Percentiles rank a stretch among this genome's conserved stretches.
Evolutionary conservation across 73 alveolate species (phyloP).

Genomic region (Tetrahymena borealis): DNA sequence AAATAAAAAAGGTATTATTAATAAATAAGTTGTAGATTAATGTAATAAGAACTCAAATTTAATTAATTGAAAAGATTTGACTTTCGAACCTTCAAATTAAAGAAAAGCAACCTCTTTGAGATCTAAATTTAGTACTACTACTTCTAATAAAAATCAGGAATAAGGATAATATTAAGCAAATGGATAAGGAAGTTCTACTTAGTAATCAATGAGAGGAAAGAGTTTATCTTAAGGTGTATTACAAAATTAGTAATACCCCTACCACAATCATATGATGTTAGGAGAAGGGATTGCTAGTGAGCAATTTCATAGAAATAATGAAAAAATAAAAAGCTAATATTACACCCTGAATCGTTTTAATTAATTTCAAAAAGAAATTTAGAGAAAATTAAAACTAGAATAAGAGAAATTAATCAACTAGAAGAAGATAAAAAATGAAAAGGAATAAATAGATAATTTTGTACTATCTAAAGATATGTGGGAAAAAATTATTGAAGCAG

Average conservation of each 20-base stretch:
- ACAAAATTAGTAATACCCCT: no score
- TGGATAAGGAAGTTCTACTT: background rate
- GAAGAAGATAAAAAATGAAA: background rate
- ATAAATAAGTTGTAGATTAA: background rate
- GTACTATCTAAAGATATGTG: background rate
- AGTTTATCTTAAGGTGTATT: background rate
- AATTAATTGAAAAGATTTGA: background rate
- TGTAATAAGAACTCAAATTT: background rate
- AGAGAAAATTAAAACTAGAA: background rate
- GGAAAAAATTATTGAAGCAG: background rate
- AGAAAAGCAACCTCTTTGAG: background rate
- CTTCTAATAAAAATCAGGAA: no score
- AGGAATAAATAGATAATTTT: background rate
- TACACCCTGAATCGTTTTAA: background rate
- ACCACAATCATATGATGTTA: background rate
- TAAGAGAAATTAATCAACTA: background rate
- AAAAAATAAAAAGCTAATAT: background rate
- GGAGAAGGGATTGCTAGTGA: background rate
- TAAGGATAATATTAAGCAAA: background rate
- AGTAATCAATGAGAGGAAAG: background rate
- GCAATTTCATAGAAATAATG: background rate
- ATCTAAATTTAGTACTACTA: background rate
- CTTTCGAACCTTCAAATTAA: background rate
- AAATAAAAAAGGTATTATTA: background rate
- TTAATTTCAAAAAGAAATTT: background rate